Conservation (phyloP, 331 rosid species). For the Pyrus hybrid region DNA sequence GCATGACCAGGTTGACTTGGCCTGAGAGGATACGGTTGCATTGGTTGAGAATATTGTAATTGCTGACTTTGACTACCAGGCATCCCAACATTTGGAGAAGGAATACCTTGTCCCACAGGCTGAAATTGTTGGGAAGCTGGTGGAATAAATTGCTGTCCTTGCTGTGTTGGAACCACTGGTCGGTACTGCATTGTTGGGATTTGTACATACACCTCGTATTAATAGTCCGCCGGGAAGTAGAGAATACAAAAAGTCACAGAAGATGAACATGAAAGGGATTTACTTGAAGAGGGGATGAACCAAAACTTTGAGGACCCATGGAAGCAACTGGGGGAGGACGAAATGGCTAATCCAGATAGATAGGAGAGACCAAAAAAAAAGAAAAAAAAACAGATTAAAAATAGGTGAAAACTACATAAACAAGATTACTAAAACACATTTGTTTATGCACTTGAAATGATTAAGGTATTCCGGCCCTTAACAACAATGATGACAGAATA, state of each 20-base stretch:
- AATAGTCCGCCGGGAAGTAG: not conserved
- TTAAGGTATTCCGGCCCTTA: not conserved
- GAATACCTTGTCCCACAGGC: conserved; percentile 57
- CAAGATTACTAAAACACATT: not conserved
- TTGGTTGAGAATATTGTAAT: conserved; percentile 70
- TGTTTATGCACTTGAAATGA: not conserved
- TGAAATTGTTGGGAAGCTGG: conserved; percentile 68
- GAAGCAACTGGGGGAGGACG: conserved; percentile 21
- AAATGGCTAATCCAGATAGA: conserved; percentile 15
- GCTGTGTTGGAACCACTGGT: conserved; percentile 64
- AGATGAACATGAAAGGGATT: not conserved
- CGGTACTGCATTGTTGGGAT: conserved; percentile 51
- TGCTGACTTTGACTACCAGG: conserved; percentile 61
- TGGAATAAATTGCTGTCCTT: conserved; percentile 62
- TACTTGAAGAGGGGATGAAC: conserved; percentile 20
- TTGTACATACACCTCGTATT: not conserved
- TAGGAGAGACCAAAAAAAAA: not conserved
- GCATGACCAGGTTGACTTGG: conserved; percentile 64
- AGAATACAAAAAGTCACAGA: not conserved
- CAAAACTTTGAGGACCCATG: conserved; percentile 36
- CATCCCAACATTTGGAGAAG: conserved; percentile 58
- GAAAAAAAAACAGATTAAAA: not conserved
- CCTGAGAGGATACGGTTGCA: conserved; percentile 71
- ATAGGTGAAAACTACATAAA: not conserved
- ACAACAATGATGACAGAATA: not conserved